These are phyloP conservation scores for Ramaria rubella DNA, from an alignment of 768 basidiomycete species.

Conservation along the genomic window DNA sequence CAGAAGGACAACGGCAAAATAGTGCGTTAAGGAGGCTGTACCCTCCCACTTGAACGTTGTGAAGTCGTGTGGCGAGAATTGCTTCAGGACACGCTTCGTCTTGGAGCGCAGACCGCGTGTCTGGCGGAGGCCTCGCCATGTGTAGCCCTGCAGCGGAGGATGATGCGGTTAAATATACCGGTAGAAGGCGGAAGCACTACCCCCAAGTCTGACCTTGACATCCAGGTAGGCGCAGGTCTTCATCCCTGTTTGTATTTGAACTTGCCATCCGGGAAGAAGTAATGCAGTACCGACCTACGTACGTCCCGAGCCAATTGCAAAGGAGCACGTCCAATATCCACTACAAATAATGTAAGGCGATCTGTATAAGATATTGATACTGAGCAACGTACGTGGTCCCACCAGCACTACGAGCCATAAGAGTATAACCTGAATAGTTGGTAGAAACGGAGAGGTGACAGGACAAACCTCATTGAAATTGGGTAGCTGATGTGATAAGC, in stretches of 20 bases:
- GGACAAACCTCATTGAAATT: constrained; percentile 76
- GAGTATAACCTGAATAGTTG: constrained; percentile 19
- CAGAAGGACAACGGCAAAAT: constrained; percentile 65
- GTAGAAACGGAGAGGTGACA: constrained; percentile 8
- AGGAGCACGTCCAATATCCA: constrained; percentile 83
- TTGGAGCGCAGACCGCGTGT: constrained; percentile 73
- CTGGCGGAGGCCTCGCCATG: constrained; percentile 79
- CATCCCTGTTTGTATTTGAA: constrained; percentile 45
- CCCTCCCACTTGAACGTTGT: constrained; percentile 85
- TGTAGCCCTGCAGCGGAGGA: constrained; percentile 52
- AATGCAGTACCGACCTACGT: constrained; percentile 56
- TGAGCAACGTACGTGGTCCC: constrained; percentile 69
- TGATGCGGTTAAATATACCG: not conserved
- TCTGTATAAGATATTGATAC: not conserved
- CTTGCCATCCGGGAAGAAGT: constrained; percentile 1
- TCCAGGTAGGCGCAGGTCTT: constrained; percentile 82
- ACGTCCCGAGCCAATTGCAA: constrained; percentile 86
- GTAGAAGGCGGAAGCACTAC: not conserved
- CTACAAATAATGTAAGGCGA: constrained; percentile 30
- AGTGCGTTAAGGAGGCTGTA: constrained; percentile 70
- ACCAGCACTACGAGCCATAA: constrained; percentile 65
- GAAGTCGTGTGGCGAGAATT: constrained; percentile 84
- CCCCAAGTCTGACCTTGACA: constrained; percentile 58
- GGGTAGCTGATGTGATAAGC: constrained; percentile 78
- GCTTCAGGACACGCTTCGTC: constrained; percentile 70